Evolutionary conservation across 176 grass and related monocot species (phyloP).

Genomic region (Oryza punctata): DNA sequence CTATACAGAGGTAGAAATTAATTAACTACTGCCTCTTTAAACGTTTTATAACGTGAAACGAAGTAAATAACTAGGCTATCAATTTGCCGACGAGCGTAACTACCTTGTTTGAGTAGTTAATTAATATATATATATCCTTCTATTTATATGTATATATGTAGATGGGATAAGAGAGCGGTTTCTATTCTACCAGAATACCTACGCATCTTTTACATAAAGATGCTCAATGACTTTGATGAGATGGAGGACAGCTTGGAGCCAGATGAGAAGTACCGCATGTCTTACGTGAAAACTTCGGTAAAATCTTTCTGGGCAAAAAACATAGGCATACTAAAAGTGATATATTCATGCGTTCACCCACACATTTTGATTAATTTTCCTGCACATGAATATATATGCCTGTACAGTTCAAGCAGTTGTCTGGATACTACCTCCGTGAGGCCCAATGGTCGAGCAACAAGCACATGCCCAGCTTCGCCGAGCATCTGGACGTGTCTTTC

Average conservation of each 20-base stretch:
- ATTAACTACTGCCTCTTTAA: too few species aligned
- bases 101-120: too few species aligned
- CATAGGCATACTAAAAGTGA: too few species aligned
- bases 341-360: too few species aligned
- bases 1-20: slow-evolving; percentile 22
- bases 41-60: too few species aligned
- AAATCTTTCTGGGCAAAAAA: neutral
- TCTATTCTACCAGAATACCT: slow-evolving; percentile 24
- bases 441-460: slow-evolving; percentile 23
- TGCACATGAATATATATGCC: too few species aligned
- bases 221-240: neutral
- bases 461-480: slow-evolving; percentile 30
- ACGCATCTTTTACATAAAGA: neutral
- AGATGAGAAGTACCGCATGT: slow-evolving; percentile 30
- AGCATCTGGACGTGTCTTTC: slow-evolving; percentile 24
- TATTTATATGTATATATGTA: neutral
- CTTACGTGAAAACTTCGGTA: slow-evolving; percentile 30
- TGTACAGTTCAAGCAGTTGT: slow-evolving; percentile 19
- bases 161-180: slow-evolving; percentile 20
- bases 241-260: slow-evolving; percentile 7
- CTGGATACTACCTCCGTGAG: slow-evolving; percentile 31
- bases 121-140: too few species aligned
- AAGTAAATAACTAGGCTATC: too few species aligned
- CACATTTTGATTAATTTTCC: too few species aligned
- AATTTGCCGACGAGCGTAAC: too few species aligned